Conservation (phyloP, 768 basidiomycete species). For the Pulveroboletus ravenelii region DNA sequence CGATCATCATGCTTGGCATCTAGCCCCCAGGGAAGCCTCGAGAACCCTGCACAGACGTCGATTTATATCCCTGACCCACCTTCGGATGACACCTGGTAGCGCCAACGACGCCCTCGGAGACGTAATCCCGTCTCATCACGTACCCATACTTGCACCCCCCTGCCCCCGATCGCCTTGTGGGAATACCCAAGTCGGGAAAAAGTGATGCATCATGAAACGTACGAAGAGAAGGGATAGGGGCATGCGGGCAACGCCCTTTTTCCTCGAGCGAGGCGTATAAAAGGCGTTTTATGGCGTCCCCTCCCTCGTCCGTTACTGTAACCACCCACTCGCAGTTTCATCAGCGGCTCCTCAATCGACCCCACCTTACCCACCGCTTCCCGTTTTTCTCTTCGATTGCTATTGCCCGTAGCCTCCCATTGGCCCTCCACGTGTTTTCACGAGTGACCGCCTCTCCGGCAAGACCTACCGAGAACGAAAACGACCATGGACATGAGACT, state of each 20-base stretch:
- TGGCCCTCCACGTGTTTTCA: not conserved
- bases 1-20: not conserved
- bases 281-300: not conserved
- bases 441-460: not conserved
- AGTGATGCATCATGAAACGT: constrained; percentile 1
- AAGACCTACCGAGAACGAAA: not conserved
- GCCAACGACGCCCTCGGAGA: constrained; percentile 2
- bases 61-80: not conserved
- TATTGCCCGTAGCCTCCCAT: not conserved
- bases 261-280: constrained; percentile 13
- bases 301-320: not conserved
- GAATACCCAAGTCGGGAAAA: not conserved
- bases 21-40: not conserved
- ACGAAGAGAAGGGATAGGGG: not conserved
- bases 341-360: not conserved
- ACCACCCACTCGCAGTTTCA: constrained; percentile 1
- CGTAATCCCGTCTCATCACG: constrained; percentile 7
- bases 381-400: not conserved
- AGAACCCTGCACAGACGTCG: not conserved
- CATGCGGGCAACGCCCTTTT: constrained; percentile 6
- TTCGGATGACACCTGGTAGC: not conserved
- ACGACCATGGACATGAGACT: constrained; percentile 7
- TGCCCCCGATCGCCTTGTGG: constrained; percentile 18
- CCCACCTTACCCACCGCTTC: not conserved
- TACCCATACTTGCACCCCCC: not conserved